Base-by-base conservation (phyloP, 371 early-diverging fungal species). In the Lichtheimia corymbifera region DNA sequence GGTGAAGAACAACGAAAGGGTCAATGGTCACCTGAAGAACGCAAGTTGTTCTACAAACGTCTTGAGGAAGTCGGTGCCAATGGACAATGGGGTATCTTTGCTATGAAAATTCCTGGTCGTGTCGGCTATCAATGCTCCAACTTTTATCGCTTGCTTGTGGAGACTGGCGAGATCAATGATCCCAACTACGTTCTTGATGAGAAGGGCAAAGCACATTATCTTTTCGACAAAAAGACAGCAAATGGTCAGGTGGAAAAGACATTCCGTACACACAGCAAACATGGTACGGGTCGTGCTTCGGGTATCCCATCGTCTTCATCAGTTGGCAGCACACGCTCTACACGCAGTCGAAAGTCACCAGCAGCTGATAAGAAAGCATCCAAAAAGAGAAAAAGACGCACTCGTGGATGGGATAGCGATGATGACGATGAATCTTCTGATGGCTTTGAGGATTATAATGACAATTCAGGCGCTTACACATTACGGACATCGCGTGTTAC, bases 61-160 rank as follows among this genome's bases (percentile, higher is more conserved):
- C 68, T 96, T 53, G 73, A 73, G 22, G 95, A 95, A 69, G 83
- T 92, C 4, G 97, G 97, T 9, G 93, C 95, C 20, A 91, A 93
- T 63, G 96, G 96, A 7, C 95, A 96, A 72, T 96, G 97, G 96
- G 96, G 97, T 28, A 86, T 96, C 51, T 96, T 96, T 72, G 92
- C 95, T 20, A 94, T 93, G 91, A 84, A 91, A 13, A 91, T 96
- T 43, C 95, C 97, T 12, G 97, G 97, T 13, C 88, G 97, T 18
- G 97, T 96, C 17, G 97, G 97, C 5, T 96, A 96, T 67, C 97
- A 91, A 88, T 96, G 97, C 72, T 93, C 96, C 40, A 96, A 95
- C 72, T 96, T 92, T 71, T 96, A 96, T 70, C 89, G 97, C 22
- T 73, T 88, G 40, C 78, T 96, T 50, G 85, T 96, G 4, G 92